Percentiles rank a stretch among this genome's conserved stretches.
Evolutionary conservation across 2,329 filamentous ascomycete species (phyloP).

Genomic region (Fusarium proliferatum): DNA sequence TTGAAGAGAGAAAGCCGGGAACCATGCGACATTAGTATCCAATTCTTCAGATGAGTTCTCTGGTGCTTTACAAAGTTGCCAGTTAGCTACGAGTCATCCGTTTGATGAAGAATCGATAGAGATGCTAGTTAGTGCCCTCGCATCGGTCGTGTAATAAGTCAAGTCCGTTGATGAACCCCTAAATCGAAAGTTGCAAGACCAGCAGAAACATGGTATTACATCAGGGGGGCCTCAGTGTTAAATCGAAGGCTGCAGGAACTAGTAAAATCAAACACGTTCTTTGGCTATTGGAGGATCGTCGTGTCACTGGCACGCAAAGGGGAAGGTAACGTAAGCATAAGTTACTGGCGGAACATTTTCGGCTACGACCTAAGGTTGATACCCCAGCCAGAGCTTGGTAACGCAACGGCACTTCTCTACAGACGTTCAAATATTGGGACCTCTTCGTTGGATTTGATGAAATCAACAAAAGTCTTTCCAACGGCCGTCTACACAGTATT

Average conservation of each 20-base stretch:
- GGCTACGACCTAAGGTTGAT: background rate
- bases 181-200: background rate
- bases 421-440: background rate
- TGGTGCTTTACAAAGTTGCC: background rate
- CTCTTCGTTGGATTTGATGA: too few relatives aligned
- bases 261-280: background rate
- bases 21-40: too few relatives aligned
- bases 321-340: background rate
- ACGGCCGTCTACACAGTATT: fast-evolving
- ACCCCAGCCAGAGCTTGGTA: background rate
- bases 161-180: too few relatives aligned
- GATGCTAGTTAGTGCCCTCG: background rate
- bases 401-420: background rate
- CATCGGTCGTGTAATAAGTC: background rate
- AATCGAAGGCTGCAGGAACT: too few relatives aligned
- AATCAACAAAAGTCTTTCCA: fast-evolving
- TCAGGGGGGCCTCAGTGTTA: background rate
- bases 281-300: background rate
- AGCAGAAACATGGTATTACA: background rate
- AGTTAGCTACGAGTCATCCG: too few relatives aligned
- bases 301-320: background rate
- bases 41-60: too few relatives aligned
- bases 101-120: background rate
- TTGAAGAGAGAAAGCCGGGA: fast-evolving
- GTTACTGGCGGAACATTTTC: background rate